Base-by-base conservation (phyloP, 1,139 yeast species). In the Candida sanyaensis region DNA sequence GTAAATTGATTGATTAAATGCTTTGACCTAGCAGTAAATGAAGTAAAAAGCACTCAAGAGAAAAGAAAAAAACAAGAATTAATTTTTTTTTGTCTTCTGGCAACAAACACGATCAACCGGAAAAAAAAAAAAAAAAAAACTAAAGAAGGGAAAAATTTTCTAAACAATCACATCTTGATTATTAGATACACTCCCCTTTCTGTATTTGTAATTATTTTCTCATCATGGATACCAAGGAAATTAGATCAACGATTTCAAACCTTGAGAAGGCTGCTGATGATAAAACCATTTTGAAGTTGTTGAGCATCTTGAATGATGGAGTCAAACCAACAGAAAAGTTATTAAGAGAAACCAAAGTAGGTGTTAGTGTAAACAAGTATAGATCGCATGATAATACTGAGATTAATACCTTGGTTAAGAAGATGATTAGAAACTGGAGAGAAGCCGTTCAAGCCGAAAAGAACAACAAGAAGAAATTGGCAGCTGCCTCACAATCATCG, bases 331-430 rank as follows among this genome's bases (percentile, higher is more conserved):
- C 96, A 1, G 98, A 93, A 64, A 82, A 84, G 62, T 76, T 92
- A 38, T 74, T 93, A 46, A 77, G 97, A 61, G 87, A 92, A 63
- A 93, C 99, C n/a, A 91, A 90, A 66, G 93, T 93, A n/a, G 99
- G 99, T 51, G 95, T 93, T 26, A 95, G 93, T 6, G 98, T 93
- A 42, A 95, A 95, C 69, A 91, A 90, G 68, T 83, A 86, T 61
- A 80, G 96, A 56, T 71, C 86, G 9, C 88, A 88, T 55, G 61
- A 74, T 24, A 89, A 88, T 63, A 59, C 76, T 24, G 88, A 86
- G 51, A 83, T 93, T 43, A 77, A 84, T 13, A 69, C 80, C 6
- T 70, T 87, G 45, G 98, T 92, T 30, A 88, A 88, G 66, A 83
- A 81, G 59, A 88, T 90, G 74, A 91, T 93, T 60, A 81, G 84